phyloP scores from a whole-genome alignment of 202 grass and related monocot species.

The Digitaria exilis region DNA sequence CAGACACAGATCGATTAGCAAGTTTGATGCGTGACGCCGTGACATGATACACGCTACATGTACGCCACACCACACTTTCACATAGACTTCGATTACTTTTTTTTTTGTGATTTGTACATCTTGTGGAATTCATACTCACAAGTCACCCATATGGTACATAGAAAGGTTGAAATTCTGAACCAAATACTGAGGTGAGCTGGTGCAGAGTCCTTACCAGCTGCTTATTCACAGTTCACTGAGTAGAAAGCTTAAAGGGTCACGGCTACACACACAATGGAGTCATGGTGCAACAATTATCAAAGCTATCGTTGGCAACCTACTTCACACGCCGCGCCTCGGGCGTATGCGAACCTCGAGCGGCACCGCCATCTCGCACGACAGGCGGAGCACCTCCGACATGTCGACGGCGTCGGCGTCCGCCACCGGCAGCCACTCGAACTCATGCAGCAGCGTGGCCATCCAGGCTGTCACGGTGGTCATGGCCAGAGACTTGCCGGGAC shows the following conservation, averaged over 20 bases:
- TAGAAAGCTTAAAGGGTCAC: slow-evolving; percentile 12
- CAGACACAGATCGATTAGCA: not conserved
- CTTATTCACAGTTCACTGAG: slow-evolving; percentile 48
- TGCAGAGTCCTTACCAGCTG: slow-evolving; percentile 16
- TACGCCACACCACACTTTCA: no score
- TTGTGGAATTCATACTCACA: slow-evolving; percentile 12
- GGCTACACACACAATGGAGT: slow-evolving; percentile 31
- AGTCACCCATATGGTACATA: slow-evolving; percentile 8
- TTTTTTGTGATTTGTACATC: slow-evolving; percentile 48
- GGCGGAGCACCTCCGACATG: slow-evolving; percentile 75
- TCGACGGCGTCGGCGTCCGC: slow-evolving; percentile 49
- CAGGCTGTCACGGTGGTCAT: slow-evolving; percentile 65
- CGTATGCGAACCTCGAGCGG: slow-evolving; percentile 66
- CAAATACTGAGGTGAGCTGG: slow-evolving; percentile 18
- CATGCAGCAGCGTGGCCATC: slow-evolving; percentile 79
- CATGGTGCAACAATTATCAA: slow-evolving; percentile 1
- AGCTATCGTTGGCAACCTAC: not conserved
- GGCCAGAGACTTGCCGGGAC: slow-evolving; percentile 75
- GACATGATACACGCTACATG: not conserved
- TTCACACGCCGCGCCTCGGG: slow-evolving; percentile 34
- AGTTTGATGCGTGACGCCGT: no score
- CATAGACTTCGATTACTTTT: slow-evolving; percentile 39
- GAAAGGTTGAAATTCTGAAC: slow-evolving; percentile 1
- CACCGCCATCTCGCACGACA: slow-evolving; percentile 90
- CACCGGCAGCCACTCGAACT: slow-evolving; percentile 71